Conservation (phyloP, 2,329 filamentous ascomycete species). For the Ploettnerulaceae sp. region DNA sequence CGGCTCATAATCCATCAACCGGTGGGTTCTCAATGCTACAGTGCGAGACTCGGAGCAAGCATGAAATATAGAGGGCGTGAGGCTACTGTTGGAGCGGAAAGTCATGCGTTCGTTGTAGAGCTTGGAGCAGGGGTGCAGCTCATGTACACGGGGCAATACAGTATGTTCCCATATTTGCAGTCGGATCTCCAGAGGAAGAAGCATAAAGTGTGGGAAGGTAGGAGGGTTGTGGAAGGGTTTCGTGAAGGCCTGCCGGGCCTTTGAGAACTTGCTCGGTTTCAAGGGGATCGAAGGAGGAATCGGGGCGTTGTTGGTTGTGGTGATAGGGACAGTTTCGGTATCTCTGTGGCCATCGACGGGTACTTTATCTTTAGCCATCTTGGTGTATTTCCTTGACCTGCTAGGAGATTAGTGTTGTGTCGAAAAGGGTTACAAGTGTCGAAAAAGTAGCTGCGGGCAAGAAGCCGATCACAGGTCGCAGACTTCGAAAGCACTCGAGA, state of each 20-base stretch:
- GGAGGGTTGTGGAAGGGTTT: constrained; percentile 14
- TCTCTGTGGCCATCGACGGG: not conserved
- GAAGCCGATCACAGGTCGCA: no score
- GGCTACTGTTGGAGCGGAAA: constrained; percentile 30
- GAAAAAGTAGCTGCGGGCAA: no score
- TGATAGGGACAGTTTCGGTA: not conserved
- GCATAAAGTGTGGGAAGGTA: constrained; percentile 22
- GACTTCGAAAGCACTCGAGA: no score
- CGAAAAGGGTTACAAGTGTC: no score
- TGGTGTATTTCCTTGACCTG: no score
- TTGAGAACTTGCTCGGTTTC: constrained; percentile 59
- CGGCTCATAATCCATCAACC: constrained; percentile 28
- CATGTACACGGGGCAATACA: constrained; percentile 28
- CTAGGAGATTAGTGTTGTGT: no score
- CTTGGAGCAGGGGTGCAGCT: constrained; percentile 31
- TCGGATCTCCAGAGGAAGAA: constrained; percentile 28
- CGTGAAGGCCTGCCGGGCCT: constrained; percentile 63
- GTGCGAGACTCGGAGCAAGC: constrained; percentile 26
- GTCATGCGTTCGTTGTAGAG: constrained; percentile 32
- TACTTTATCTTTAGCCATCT: not conserved
- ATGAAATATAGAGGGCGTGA: constrained; percentile 28
- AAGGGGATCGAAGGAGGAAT: not conserved
- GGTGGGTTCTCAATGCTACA: constrained; percentile 26
- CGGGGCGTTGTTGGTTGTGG: not conserved
- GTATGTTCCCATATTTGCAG: constrained; percentile 28